Percentiles rank a stretch among this genome's conserved stretches.
Evolutionary conservation across 2,329 filamentous ascomycete species (phyloP).

Genomic region (Sporothrix mexicana): DNA sequence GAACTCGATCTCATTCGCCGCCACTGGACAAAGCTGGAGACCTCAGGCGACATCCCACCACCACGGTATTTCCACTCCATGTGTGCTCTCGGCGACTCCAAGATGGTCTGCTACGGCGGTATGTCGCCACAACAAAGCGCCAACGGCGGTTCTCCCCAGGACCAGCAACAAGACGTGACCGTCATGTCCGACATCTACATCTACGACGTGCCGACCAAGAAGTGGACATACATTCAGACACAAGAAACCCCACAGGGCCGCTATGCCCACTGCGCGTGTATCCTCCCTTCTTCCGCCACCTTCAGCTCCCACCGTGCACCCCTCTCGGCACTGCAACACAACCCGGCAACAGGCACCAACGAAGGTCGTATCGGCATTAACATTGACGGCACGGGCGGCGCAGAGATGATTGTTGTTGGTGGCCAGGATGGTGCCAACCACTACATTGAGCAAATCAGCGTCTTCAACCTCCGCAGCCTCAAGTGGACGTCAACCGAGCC

Average conservation of each 20-base stretch:
- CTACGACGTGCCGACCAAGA: conserved; percentile 81
- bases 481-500: conserved; percentile 93
- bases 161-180: conserved; percentile 82
- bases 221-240: conserved; percentile 84
- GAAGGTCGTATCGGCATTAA: conserved; percentile 86
- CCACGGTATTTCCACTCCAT: conserved; percentile 97
- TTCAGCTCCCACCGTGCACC: conserved; percentile 87
- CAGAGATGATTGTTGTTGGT: conserved; percentile 96
- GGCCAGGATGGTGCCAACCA: conserved; percentile 98
- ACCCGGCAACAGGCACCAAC: conserved; percentile 81
- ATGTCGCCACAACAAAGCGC: conserved; percentile 81
- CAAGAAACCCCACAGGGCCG: conserved; percentile 87
- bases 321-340: conserved; percentile 86
- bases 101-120: conserved; percentile 95
- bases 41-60: conserved; percentile 82
- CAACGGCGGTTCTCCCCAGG: conserved; percentile 55
- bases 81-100: conserved; percentile 90
- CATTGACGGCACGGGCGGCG: conserved; percentile 87
- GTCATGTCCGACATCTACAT: conserved; percentile 99
- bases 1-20: conserved; percentile 89
- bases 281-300: conserved; percentile 83
- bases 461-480: conserved; percentile 93
- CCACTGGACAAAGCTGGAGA: conserved; percentile 91
- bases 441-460: conserved; percentile 98
- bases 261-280: conserved; percentile 94